Base-by-base conservation (phyloP, 1,284 basidiomycete genomes). In the Pascua sp. region DNA sequence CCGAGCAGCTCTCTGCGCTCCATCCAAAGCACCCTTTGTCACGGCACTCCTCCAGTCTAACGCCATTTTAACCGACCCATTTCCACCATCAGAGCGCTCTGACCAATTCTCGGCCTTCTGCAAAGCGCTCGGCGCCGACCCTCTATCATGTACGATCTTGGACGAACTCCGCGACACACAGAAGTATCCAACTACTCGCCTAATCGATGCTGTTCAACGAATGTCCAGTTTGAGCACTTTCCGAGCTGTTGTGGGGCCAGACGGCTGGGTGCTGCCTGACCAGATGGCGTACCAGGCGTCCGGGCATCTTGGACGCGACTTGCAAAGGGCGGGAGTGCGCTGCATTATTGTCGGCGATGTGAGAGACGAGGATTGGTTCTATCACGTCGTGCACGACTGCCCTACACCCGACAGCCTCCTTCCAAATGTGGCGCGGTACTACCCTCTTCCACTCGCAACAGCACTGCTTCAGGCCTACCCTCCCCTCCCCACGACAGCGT, bases 41-140 rank as follows among this genome's bases (percentile, higher is more conserved):
- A 84, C 84, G 15, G 87, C 86, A 1, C 65, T 82, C 11, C 71
- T 88, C 18, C 86, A 87, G 65, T 89, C 86, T 5, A 90, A 90
- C 65, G 85, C 86, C 0, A 85, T 90, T 12, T 68, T 86, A 82
- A 60, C 62, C n/a, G 49, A 64, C 43, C 68, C 70, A 2, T 32
- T 70, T 13, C 82, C 85, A 0, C 81, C 82, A 0, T 55, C 72
- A 4, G 82, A 86, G 59, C 79, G 86, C 10, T 80, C 81, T 7
- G 78, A 80, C 0, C 87, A 89, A 66, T 88, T 86, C 66, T 71
- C 79, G 24, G 83, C 84, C 0, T 78, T 90, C 9, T 86, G 85
- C 65, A 65, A 61, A 2, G 79, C 81, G 1, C 78, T 89, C 4
- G 62, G 76, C 15, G 77, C 88, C 18, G 82, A 88, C 63, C 83